Conservation (phyloP, 176 grass and related monocot species). For the Lolium multiflorum region DNA sequence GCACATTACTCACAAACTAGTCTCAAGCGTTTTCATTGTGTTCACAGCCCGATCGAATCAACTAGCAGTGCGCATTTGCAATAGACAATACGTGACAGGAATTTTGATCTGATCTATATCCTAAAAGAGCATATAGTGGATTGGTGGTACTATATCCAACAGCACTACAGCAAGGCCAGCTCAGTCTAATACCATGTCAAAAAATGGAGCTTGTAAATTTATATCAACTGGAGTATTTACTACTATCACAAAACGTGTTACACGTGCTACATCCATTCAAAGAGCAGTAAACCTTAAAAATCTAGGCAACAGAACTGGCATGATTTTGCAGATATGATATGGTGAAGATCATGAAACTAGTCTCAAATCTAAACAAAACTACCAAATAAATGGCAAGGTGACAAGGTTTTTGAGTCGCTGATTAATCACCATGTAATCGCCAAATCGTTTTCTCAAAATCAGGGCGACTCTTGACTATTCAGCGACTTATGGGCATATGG, state of each 20-base stretch:
- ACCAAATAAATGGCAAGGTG: conserved; percentile 23
- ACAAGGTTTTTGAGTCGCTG: too few species aligned
- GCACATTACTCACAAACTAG: background rate
- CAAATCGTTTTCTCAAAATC: too few species aligned
- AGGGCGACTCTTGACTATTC: background rate
- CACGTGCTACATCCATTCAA: background rate
- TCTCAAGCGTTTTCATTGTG: conserved; percentile 8
- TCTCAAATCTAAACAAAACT: conserved; percentile 25
- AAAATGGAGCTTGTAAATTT: conserved; percentile 14
- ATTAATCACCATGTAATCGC: too few species aligned
- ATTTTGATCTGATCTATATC: background rate
- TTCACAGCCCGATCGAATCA: background rate
- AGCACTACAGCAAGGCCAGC: background rate
- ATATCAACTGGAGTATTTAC: background rate
- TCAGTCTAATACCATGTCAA: conserved; percentile 24
- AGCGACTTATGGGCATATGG: background rate
- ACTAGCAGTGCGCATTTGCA: background rate
- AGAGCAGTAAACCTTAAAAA: conserved; percentile 7
- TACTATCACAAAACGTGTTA: background rate
- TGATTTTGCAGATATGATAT: background rate
- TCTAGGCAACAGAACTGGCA: conserved; percentile 17
- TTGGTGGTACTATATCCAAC: conserved; percentile 16
- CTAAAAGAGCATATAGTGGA: background rate
- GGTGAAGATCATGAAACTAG: conserved; percentile 33
- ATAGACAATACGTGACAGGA: background rate